Evolutionary conservation across 257 asterid genomes (phyloP).

Genomic region (Solanum gandarillasii): DNA sequence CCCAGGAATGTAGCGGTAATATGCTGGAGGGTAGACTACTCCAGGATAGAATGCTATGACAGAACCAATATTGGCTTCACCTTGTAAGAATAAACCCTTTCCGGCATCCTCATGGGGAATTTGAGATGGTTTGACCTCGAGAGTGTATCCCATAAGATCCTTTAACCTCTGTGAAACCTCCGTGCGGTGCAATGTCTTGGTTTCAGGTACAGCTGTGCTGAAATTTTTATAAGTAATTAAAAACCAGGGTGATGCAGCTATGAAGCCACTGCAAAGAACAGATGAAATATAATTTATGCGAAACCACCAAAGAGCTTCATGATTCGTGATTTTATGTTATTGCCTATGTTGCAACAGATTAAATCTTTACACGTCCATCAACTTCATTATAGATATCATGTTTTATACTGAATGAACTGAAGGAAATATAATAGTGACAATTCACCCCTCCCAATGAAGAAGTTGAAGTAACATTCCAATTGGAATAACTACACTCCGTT

Average conservation of each 20-base stretch:
- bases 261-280: background rate
- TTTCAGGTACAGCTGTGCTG: slow-evolving; percentile 32
- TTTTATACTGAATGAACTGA: too few relatives aligned
- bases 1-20: slow-evolving; percentile 73
- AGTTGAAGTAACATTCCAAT: too few relatives aligned
- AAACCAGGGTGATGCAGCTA: slow-evolving; percentile 5
- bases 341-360: too few relatives aligned
- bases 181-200: slow-evolving; percentile 35
- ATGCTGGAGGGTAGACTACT: slow-evolving; percentile 68
- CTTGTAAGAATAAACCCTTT: slow-evolving; percentile 64
- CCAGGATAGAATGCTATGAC: slow-evolving; percentile 90
- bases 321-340: background rate
- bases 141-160: slow-evolving; percentile 65
- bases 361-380: too few relatives aligned
- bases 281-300: background rate
- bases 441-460: too few relatives aligned
- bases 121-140: slow-evolving; percentile 64
- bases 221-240: slow-evolving; percentile 15
- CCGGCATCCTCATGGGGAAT: slow-evolving; percentile 83
- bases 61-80: slow-evolving; percentile 75
- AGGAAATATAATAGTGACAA: too few relatives aligned
- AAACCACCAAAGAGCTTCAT: background rate
- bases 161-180: slow-evolving; percentile 63
- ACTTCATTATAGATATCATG: too few relatives aligned
- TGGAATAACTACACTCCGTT: too few relatives aligned